Percentiles rank a stretch among this genome's conserved stretches.
Conservation (phyloP, 2,329 filamentous ascomycete genomes). For the Penicillium sp. region DNA sequence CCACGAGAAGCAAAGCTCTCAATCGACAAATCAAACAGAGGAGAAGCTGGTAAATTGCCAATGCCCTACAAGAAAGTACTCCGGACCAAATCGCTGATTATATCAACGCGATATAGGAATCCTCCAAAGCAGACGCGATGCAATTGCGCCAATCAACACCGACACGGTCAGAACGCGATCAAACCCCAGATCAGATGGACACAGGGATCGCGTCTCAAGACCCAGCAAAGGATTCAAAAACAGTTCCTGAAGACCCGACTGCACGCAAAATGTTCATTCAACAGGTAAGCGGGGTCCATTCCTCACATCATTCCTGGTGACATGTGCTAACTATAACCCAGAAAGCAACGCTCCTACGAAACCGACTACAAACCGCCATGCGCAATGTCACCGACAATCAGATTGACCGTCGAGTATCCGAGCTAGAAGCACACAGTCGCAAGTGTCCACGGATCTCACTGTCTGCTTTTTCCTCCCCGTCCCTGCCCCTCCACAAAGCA, state of each 20-base stretch:
- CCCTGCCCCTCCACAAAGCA: slow-evolving; percentile 15
- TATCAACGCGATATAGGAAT: slow-evolving; percentile 7
- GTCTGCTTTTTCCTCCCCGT: slow-evolving; percentile 15
- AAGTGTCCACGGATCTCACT: slow-evolving; percentile 30
- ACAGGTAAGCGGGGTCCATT: slow-evolving; percentile 27
- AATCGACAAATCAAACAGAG: slow-evolving; percentile 14
- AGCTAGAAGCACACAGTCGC: slow-evolving; percentile 38
- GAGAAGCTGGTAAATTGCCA: slow-evolving; percentile 17
- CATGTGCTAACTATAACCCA: slow-evolving; percentile 18
- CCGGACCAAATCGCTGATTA: slow-evolving; percentile 8
- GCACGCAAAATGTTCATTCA: slow-evolving; percentile 39
- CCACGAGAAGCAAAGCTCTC: slow-evolving; percentile 11
- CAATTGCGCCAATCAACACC: slow-evolving; percentile 15
- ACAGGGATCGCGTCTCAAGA: slow-evolving; percentile 7
- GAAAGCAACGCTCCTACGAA: slow-evolving; percentile 40
- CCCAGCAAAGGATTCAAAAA: slow-evolving; percentile 11
- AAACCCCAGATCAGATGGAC: slow-evolving; percentile 12
- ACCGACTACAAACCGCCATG: slow-evolving; percentile 38
- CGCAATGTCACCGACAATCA: slow-evolving; percentile 35
- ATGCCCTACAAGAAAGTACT: background rate
- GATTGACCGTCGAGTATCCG: slow-evolving; percentile 38
- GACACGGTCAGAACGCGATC: slow-evolving; percentile 16
- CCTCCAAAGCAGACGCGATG: slow-evolving; percentile 18
- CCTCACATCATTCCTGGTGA: background rate
- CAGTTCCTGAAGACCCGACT: slow-evolving; percentile 32